Evolutionary conservation across 2,329 filamentous ascomycete genomes (phyloP).

Genomic region (Exophiala sideris): DNA sequence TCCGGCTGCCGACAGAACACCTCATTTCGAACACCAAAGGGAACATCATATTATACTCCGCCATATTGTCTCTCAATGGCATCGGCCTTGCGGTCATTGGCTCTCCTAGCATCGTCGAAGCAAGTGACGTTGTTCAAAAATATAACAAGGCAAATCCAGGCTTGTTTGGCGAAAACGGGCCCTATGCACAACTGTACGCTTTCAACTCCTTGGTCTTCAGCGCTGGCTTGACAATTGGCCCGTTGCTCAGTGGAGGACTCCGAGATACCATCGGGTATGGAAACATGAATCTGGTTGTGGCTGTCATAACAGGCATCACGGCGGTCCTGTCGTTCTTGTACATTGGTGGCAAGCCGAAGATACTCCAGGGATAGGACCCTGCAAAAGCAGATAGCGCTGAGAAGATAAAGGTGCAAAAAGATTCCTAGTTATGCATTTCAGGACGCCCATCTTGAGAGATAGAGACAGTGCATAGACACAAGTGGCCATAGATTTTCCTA

Average conservation of each 20-base stretch:
- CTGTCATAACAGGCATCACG: constrained; percentile 21
- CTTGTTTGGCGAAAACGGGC: constrained; percentile 55
- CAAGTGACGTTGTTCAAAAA: constrained; percentile 52
- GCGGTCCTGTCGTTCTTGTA: constrained; percentile 24
- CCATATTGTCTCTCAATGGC: constrained; percentile 48
- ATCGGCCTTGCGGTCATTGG: constrained; percentile 54
- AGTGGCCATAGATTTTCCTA: too few relatives aligned
- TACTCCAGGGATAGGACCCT: too few relatives aligned
- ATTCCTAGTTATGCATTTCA: not conserved
- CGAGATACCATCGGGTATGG: constrained; percentile 26
- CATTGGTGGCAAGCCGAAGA: constrained; percentile 23
- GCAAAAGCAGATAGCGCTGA: too few relatives aligned
- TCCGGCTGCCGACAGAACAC: constrained; percentile 26
- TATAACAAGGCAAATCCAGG: constrained; percentile 55
- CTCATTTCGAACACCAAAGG: constrained; percentile 35
- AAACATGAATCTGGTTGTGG: constrained; percentile 27
- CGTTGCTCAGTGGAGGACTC: constrained; percentile 37
- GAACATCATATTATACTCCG: constrained; percentile 42
- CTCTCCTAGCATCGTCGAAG: constrained; percentile 56
- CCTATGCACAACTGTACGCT: constrained; percentile 64
- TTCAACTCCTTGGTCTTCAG: constrained; percentile 63
- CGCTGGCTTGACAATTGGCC: constrained; percentile 58
- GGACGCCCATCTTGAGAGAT: too few relatives aligned
- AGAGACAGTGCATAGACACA: too few relatives aligned
- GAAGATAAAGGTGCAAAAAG: not conserved